Evolutionary conservation across 495 filamentous ascomycete species (phyloP).

Genomic region (Entonaema liquescens): DNA sequence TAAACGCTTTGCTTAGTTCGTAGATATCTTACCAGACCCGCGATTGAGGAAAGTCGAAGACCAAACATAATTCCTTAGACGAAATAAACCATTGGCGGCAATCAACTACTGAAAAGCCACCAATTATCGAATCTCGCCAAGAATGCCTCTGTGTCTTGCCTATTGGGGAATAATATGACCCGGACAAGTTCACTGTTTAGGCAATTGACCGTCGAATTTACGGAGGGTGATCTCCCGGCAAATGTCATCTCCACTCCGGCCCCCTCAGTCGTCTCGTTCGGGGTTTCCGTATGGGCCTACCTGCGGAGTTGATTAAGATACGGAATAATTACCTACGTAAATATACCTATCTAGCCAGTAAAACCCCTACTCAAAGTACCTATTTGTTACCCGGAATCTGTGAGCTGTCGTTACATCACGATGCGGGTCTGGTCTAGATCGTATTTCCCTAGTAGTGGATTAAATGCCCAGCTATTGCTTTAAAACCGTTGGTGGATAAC

Average conservation of each 20-base stretch:
- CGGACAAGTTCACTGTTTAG: constrained; percentile 21
- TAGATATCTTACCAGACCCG: not conserved
- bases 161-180: not conserved
- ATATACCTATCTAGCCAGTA: not conserved
- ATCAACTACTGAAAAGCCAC: constrained; percentile 20
- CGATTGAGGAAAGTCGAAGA: not conserved
- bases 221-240: constrained; percentile 29
- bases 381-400: constrained; percentile 8
- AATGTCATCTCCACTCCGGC: constrained; percentile 9
- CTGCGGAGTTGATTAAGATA: constrained; percentile 11
- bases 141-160: not conserved
- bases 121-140: constrained; percentile 19
- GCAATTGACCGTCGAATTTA: constrained; percentile 24
- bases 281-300: not conserved
- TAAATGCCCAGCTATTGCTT: not conserved
- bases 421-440: constrained; percentile 19
- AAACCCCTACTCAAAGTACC: not conserved
- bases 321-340: constrained; percentile 13
- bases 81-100: constrained; percentile 29
- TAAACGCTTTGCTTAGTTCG: too few relatives aligned
- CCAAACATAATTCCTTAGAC: not conserved
- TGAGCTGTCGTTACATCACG: constrained; percentile 12
- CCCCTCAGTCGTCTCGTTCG: constrained; percentile 1
- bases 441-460: not conserved
- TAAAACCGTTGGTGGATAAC: not conserved